Percentiles rank a stretch among this genome's conserved stretches.
These are phyloP conservation scores for Xylaria bambusicola DNA, from an alignment of 495 filamentous ascomycete genomes.

Conservation along the genomic window DNA sequence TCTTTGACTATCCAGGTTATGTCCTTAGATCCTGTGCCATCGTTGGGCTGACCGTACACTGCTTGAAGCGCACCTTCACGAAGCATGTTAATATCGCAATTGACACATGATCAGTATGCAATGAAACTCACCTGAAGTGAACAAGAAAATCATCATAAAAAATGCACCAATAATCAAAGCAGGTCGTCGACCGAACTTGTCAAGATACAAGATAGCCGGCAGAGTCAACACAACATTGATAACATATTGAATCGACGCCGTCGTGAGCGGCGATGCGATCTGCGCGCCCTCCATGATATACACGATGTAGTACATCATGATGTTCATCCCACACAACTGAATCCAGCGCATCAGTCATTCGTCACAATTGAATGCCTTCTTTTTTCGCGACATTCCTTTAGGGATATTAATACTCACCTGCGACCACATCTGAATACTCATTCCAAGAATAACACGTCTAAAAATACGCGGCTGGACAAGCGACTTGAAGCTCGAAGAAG, in stretches of 20 bases:
- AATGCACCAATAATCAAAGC: conserved; percentile 75
- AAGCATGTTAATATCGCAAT: not conserved
- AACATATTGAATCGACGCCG: conserved; percentile 76
- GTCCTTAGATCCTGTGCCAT: conserved; percentile 37
- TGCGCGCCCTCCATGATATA: conserved; percentile 74
- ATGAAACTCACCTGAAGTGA: conserved; percentile 68
- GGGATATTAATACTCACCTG: conserved; percentile 19
- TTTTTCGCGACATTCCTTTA: not conserved
- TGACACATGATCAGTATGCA: not conserved
- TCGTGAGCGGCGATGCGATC: conserved; percentile 64
- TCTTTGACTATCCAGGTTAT: conserved; percentile 61
- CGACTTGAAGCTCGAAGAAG: conserved; percentile 56
- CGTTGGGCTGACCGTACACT: conserved; percentile 57
- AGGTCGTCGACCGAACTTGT: conserved; percentile 75
- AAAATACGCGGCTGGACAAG: conserved; percentile 64
- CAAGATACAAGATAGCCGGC: conserved; percentile 73
- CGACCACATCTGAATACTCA: conserved; percentile 77
- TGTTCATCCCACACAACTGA: conserved; percentile 74
- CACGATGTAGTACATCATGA: conserved; percentile 76
- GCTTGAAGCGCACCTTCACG: conserved; percentile 56
- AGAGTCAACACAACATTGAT: conserved; percentile 72
- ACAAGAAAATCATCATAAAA: conserved; percentile 68
- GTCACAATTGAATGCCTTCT: not conserved
- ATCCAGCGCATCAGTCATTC: conserved; percentile 7
- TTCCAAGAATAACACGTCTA: conserved; percentile 68